These are phyloP conservation scores for Smittium culicis DNA, from an alignment of 371 early-diverging fungal species.

Conservation along the genomic window DNA sequence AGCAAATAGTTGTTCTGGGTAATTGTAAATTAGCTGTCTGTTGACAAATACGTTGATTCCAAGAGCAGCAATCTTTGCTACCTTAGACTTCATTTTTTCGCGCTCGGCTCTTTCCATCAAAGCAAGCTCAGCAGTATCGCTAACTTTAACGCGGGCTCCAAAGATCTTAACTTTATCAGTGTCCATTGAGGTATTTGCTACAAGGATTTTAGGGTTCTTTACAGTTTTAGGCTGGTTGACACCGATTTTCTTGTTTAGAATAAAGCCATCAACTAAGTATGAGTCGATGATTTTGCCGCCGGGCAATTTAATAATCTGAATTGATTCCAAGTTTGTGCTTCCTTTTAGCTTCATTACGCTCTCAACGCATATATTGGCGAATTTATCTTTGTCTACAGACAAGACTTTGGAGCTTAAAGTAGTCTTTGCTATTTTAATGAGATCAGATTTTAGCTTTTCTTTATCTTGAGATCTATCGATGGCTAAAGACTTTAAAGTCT, in stretches of 20 bases:
- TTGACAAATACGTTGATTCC: constrained; percentile 99
- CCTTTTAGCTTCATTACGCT: constrained; percentile 93
- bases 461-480: constrained; percentile 53
- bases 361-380: constrained; percentile 93
- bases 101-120: constrained; percentile 98
- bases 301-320: constrained; percentile 98
- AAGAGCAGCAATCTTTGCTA: constrained; percentile 92
- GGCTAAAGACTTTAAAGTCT: constrained; percentile 69
- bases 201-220: constrained; percentile 91
- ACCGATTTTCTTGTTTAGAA: constrained; percentile 96
- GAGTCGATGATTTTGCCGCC: constrained; percentile 96
- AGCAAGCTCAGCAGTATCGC: constrained; percentile 92
- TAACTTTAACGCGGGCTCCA: constrained; percentile 95
- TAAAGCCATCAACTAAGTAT: constrained; percentile 95
- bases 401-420: constrained; percentile 97
- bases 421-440: constrained; percentile 96
- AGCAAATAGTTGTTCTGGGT: constrained; percentile 97
- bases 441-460: constrained; percentile 64
- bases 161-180: constrained; percentile 99
- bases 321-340: constrained; percentile 91
- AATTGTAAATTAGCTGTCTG: constrained; percentile 99
- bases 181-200: constrained; percentile 99
- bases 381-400: constrained; percentile 92
- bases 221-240: constrained; percentile 93
- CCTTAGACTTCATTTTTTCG: constrained; percentile 97